Percentiles rank a stretch among this genome's conserved stretches.
These are phyloP conservation scores for Echria macrotheca DNA, from an alignment of 495 filamentous ascomycete species.

Conservation along the genomic window DNA sequence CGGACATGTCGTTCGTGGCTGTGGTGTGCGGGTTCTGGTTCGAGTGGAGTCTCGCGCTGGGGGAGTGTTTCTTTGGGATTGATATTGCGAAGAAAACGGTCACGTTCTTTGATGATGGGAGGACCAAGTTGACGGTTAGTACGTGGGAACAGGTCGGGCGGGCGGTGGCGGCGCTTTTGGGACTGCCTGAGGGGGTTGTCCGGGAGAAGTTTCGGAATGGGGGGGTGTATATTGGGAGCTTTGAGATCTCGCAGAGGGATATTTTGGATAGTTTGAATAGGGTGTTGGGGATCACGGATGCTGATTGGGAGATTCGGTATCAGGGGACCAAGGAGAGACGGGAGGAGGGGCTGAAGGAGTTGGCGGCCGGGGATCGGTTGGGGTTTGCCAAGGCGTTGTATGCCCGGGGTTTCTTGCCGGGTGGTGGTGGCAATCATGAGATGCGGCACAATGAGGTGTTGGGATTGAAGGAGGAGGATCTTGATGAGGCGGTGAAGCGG, in stretches of 20 bases:
- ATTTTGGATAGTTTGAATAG: constrained; percentile 46
- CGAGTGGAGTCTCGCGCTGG: constrained; percentile 34
- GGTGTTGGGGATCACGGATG: constrained; percentile 42
- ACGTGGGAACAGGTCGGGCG: constrained; percentile 40
- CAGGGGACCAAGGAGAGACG: constrained; percentile 40
- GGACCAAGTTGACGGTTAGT: constrained; percentile 28
- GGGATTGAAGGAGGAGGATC: constrained; percentile 50
- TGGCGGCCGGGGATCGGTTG: constrained; percentile 29
- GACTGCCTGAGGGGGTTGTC: constrained; percentile 34
- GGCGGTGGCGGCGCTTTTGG: constrained; percentile 34
- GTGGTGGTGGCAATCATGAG: constrained; percentile 27
- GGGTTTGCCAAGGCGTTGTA: constrained; percentile 52
- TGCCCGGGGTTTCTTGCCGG: constrained; percentile 43
- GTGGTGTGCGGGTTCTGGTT: constrained; percentile 45
- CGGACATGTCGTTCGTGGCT: constrained; percentile 25
- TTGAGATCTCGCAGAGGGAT: constrained; percentile 40
- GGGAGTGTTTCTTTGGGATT: constrained; percentile 25
- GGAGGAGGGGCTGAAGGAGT: constrained; percentile 28
- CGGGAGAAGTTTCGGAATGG: constrained; percentile 35
- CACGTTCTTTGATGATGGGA: constrained; percentile 28
- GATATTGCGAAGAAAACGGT: constrained; percentile 24
- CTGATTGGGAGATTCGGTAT: constrained; percentile 52
- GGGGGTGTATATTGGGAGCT: constrained; percentile 36
- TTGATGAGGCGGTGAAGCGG: constrained; percentile 48
- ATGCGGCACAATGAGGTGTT: constrained; percentile 44